Base-by-base conservation (phyloP, 2,329 filamentous ascomycete genomes). In the Penicillium fuscoglaucum region DNA sequence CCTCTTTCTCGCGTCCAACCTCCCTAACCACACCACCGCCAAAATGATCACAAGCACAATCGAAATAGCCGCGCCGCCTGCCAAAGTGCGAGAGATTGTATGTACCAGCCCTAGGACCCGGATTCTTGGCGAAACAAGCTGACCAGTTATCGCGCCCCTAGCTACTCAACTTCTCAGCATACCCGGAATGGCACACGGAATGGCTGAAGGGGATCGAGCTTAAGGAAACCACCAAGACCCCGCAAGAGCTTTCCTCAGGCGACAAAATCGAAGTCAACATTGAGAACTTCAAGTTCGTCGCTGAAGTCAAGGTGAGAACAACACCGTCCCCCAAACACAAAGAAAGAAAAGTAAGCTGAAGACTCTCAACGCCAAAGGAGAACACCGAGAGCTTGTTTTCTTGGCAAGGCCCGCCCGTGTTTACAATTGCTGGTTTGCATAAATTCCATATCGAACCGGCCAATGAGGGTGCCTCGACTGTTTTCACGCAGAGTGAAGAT, bases 361-460 rank as follows among this genome's bases (percentile, higher is more conserved):
- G 2, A 26, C 9, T 37, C 2, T 9, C 15, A 53, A 15, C 6
- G 7, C 24, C 33, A 9, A 33, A 67, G 68, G 60, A 65, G 37
- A 70, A 70, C 29, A 61, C 62, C 6, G 66, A 70, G 47, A 58
- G 24, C 17, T 45, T 67, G 17, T 67, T 70, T 33, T 62, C 62
- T 19, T 70, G 68, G 68, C 68, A 70, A 52, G 68, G 68, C n/a
- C 64, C 68, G 17, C 67, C 67, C 9, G 68, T 69, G 7, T 66
- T 64, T 52, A 66, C 65, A 21, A 56, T 69, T 48, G 60, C 68
- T 28, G 67, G 67, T 9, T 52, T 65, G 28, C 67, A 70, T 53
- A 60, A 63, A 48, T 70, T 70, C 44, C 61, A 60, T 24, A 59
- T 70, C 9, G 61, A 69, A 31, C 58, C 64, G 1, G 55, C 58